A percentile compares a stretch with the other conserved stretches of the same genome.
These are phyloP conservation scores for Plasmopara viticola DNA, from an alignment of 352 stramenopile species.

Conservation along the genomic window DNA sequence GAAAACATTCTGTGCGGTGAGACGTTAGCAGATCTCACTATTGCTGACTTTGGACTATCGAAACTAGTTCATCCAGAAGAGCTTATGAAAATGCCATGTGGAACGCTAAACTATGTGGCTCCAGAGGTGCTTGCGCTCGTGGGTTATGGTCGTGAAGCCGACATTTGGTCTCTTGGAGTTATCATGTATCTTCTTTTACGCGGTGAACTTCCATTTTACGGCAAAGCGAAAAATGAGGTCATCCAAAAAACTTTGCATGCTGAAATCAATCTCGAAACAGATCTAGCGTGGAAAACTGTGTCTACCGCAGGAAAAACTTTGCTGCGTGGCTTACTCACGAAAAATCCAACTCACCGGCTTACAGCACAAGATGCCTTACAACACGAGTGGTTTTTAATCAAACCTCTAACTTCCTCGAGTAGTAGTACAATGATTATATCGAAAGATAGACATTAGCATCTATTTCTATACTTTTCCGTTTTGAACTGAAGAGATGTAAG, in stretches of 20 bases:
- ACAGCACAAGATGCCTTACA: slow-evolving; percentile 72
- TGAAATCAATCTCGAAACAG: slow-evolving; percentile 74
- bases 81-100: slow-evolving; percentile 91
- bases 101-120: slow-evolving; percentile 91
- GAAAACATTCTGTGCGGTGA: slow-evolving; percentile 88
- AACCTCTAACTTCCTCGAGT: slow-evolving; percentile 14
- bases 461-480: not conserved
- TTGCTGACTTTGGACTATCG: slow-evolving; percentile 91
- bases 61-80: slow-evolving; percentile 90
- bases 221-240: slow-evolving; percentile 88
- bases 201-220: slow-evolving; percentile 88
- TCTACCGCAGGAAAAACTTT: slow-evolving; percentile 56
- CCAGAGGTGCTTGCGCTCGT: slow-evolving; percentile 87
- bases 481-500: not conserved
- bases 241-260: slow-evolving; percentile 89
- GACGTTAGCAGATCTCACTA: slow-evolving; percentile 82
- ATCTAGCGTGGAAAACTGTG: slow-evolving; percentile 48
- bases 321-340: slow-evolving; percentile 77
- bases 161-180: slow-evolving; percentile 91
- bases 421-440: slow-evolving; percentile 6
- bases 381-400: slow-evolving; percentile 75
- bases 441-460: slow-evolving; percentile 12
- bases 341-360: slow-evolving; percentile 70
- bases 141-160: slow-evolving; percentile 85
- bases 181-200: slow-evolving; percentile 91